A percentile compares a stretch with the other conserved stretches of the same genome.
These are phyloP conservation scores for Salvia splendens DNA, from an alignment of 257 asterid species.

Conservation along the genomic window DNA sequence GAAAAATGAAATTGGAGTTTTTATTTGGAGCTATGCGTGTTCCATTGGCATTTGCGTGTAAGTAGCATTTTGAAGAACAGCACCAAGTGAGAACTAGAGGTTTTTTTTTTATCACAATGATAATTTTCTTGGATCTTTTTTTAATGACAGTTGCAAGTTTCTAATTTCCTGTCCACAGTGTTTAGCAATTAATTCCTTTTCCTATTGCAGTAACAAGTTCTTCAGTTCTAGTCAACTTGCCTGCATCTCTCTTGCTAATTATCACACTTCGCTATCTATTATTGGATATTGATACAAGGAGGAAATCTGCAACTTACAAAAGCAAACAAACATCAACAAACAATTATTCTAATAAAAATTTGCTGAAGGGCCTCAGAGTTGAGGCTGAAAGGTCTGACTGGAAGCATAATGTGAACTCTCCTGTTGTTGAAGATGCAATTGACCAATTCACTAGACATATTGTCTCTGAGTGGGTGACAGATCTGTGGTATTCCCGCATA, in stretches of 20 bases:
- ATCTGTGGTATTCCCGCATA: slow-evolving; percentile 91
- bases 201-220: slow-evolving; percentile 77
- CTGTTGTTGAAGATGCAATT: slow-evolving; percentile 88
- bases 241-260: slow-evolving; percentile 73
- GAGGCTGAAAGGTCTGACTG: slow-evolving; percentile 61
- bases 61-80: too few relatives aligned
- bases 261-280: slow-evolving; percentile 72
- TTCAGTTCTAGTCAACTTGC: slow-evolving; percentile 86
- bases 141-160: neutral
- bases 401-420: slow-evolving; percentile 89
- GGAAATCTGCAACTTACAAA: slow-evolving; percentile 78
- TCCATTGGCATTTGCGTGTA: neutral
- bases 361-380: slow-evolving; percentile 42
- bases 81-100: too few relatives aligned
- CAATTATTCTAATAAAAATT: slow-evolving; percentile 41
- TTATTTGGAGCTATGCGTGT: neutral
- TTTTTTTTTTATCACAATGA: too few relatives aligned
- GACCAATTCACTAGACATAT: slow-evolving; percentile 82
- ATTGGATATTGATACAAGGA: slow-evolving; percentile 77
- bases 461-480: slow-evolving; percentile 96
- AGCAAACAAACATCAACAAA: slow-evolving; percentile 52
- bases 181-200: slow-evolving; percentile 22
- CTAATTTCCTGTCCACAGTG: slow-evolving; percentile 1
- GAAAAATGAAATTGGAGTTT: neutral
- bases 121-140: neutral